Evolutionary conservation across 306 rosid species (phyloP).

Genomic region (Rosa multiflora): DNA sequence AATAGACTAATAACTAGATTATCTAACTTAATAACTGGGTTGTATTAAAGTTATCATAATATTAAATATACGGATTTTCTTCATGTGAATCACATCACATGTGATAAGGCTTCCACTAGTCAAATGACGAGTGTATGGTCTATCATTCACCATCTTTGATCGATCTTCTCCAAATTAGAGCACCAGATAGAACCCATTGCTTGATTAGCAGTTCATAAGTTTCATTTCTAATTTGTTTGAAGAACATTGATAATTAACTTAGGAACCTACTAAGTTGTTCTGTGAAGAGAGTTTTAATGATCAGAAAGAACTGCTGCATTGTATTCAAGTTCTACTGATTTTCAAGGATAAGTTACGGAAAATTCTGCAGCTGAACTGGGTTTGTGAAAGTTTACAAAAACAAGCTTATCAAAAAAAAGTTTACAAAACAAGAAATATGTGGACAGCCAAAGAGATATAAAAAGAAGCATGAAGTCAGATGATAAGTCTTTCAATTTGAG

Average conservation of each 20-base stretch:
- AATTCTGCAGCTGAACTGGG: neutral
- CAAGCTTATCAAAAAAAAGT: neutral
- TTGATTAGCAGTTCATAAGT: neutral
- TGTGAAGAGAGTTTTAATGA: neutral
- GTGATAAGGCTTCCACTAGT: neutral
- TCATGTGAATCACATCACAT: constrained; percentile 11
- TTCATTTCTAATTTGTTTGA: neutral
- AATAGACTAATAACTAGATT: constrained; percentile 4
- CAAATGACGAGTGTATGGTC: constrained; percentile 1
- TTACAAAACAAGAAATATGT: neutral
- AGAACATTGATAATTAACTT: neutral
- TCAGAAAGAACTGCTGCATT: constrained; percentile 6
- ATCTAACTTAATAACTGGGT: neutral
- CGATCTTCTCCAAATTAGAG: neutral
- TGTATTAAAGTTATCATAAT: neutral
- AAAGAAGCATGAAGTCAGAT: neutral
- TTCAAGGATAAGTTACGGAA: neutral
- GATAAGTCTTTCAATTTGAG: neutral
- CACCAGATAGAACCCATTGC: neutral
- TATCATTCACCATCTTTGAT: too few relatives aligned
- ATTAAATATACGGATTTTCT: neutral
- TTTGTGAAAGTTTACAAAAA: neutral
- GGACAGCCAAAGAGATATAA: neutral
- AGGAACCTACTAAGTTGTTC: neutral
- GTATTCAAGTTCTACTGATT: neutral